Evolutionary conservation across 176 grass and related monocot genomes (phyloP), one percentile per base, ranked within the genome.

Genomic region (Hordeum marinum): DNA sequence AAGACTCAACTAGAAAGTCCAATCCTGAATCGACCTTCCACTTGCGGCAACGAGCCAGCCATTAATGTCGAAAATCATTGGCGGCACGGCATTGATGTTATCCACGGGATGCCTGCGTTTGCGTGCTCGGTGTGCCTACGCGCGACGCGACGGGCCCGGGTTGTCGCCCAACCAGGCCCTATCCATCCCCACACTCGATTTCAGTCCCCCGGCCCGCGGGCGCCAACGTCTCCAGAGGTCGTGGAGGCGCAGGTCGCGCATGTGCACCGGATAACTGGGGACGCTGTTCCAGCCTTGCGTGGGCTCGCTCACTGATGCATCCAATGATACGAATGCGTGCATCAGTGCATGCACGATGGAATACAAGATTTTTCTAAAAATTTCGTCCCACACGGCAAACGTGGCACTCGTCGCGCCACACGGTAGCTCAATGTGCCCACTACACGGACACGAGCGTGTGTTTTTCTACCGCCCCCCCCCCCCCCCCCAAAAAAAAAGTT

Each of bases 21-120:
- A 2, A 71, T 59, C 59, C 68, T 41, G 50, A 78, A 70, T 52
- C n/a, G 55, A 59, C 50, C 32, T 42, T 48, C 63, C 50, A 68
- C 70, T 85, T 57, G 67, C 71, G 35, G 77, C 66, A 8, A 71
- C 1, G 29, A 71, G 48, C 34, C 8, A 46, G 66, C 48, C 21
- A 40, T 37, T 31, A 75, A 75, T n/a, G 63, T 17, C 29, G 5
- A 36, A 82, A 85, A 89, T 82, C 88, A 82, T 82, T 39, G 72
- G 83, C 63, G 63, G 52, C 83, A 77, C 70, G 63, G 52, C 83
- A 63, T 77, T 71, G 31, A 85, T 82, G 71, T 15, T 68, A 63
- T 85, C 82, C 77, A 85, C 50, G 69, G 76, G 58, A 48, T 18
- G 57, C 26, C 13, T 59, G 65, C 46, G 14, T 52, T 63, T 68